phyloP scores from a whole-genome alignment of 1,284 basidiomycete genomes.

The Tylopilus orsonianus region DNA sequence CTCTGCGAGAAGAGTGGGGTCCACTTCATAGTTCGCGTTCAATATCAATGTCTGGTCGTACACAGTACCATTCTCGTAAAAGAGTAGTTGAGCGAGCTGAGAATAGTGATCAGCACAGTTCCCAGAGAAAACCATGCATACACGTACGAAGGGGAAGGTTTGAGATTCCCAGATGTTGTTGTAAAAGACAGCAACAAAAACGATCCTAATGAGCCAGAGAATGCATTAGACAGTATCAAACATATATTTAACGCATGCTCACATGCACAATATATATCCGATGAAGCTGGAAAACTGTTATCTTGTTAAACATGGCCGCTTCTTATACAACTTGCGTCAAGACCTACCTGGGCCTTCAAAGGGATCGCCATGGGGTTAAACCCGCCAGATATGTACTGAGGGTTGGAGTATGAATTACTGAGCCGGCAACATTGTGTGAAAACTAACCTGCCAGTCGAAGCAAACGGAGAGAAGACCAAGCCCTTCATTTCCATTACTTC shows the following conservation, averaged over 20 bases:
- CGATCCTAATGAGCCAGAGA: conserved; percentile 36
- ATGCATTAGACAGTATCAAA: conserved; percentile 3
- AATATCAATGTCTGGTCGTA: conserved; percentile 50
- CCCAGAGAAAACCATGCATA: neutral
- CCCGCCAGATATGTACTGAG: conserved; percentile 44
- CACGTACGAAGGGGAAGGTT: conserved; percentile 47
- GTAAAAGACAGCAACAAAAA: conserved; percentile 44
- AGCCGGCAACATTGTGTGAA: neutral
- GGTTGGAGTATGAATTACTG: conserved; percentile 7
- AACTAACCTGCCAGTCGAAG: conserved; percentile 53
- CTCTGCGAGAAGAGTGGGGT: conserved; percentile 42
- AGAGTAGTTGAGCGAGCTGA: conserved; percentile 48
- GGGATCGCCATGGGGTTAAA: conserved; percentile 46
- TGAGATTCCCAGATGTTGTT: conserved; percentile 49
- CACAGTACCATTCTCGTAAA: conserved; percentile 48
- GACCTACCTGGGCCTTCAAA: conserved; percentile 39
- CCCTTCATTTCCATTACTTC: conserved; percentile 60
- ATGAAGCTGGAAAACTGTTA: conserved; percentile 40
- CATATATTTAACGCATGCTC: conserved; percentile 7
- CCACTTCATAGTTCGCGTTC: conserved; percentile 48
- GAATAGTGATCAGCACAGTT: neutral
- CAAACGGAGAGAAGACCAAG: conserved; percentile 50
- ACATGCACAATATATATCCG: conserved; percentile 49
- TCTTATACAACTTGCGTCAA: neutral
- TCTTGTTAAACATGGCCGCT: neutral